Evolutionary conservation across 768 basidiomycete species (phyloP), one percentile per base, ranked within the genome.

Genomic region (Tricholomella constricta): DNA sequence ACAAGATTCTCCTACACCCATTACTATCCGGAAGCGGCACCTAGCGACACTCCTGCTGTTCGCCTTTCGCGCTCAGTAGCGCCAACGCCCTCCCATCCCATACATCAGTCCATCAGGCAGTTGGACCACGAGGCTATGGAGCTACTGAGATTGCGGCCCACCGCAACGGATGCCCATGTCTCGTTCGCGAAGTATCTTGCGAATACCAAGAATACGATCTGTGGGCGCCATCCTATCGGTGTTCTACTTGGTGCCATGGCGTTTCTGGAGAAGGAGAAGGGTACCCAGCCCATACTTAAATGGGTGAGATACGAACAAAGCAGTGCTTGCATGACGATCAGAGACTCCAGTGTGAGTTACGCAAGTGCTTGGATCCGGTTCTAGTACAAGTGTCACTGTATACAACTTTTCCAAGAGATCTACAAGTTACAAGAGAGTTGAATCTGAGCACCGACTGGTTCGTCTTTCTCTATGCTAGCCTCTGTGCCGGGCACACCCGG

Each of bases 271-370:
- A 70, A 72, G 44, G 68, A 71, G 26, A 65, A 64, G 51, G 67
- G 41, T 5, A 58, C 61, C 1, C 65, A 68, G 41, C 63, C 76
- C 0, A 75, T 69, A 20, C 67, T 94, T 46, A 83, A 84, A 57
- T 99, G 93, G 85, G 91, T 97, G 20, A 77, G 87, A 59, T 99
- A 99, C 69, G 94, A 91, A 66, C 96, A 98, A 71, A 98, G 94
- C 65, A 89, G 85, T 63, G 75, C 79, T 51, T 94, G 91, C 64
- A 58, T 74, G 58, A 82, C 71, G 15, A 64, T 89, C 48, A 71
- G 76, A 42, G 91, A 94, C 68, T 91, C 89, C 29, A 98, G 96
- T 65, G 97, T 99, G 19, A 96, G 94, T 69, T 99, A 99, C 65
- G 95, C 94, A 7, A 96, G 94, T 66, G 97, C 87, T 26, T 94